Evolutionary conservation across 345 rosid species (phyloP), one percentile per base, ranked within the genome.

Genomic region (Trapa bicornis): DNA sequence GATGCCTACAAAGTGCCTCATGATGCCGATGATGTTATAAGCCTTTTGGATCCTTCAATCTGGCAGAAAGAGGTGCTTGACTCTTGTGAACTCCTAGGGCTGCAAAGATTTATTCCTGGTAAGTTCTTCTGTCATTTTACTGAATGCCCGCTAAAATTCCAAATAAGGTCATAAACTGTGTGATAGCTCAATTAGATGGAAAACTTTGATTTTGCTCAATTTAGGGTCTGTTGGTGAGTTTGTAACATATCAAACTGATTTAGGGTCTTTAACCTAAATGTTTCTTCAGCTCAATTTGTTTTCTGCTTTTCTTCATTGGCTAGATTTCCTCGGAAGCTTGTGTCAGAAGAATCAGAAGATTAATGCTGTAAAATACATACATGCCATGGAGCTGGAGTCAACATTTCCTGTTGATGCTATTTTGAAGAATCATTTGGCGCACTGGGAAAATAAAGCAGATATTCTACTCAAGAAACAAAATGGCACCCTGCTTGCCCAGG

Each of bases 1-100:
- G 82, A 69, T 76, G 67, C 73, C 22, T 85, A 73, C 74, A 67
- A 77, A 37, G 68, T 85, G 72, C 68, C 56, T 13, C 78, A 77
- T 68, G 64, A 71, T 35, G 64, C 68, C 14, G 74, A 72, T 61
- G 80, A 81, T 61, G 74, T 79, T 47, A 63, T 74, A n/a, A 17
- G 60, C 39, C 70, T 75, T 29, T 58, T 85, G 64, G 72, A 56
- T 61, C 61, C 69, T 41, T 69, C 75, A 36, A 68, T 73, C 58
- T 69, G 71, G 42, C 50, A 52, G 35, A 69, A 72, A 38, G 81
- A 68, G 69, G 71, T 84, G 62, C 77, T 47, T 9, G 70, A 70
- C 15, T 45, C 77, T 38, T 71, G 78, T 47, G 75, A 38, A 54
- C 64, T 5, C 43, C 81, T 81, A 64, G 85, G 80, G 39, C 53